Percentiles rank a stretch among this genome's conserved stretches.
Evolutionary conservation across 768 basidiomycete species (phyloP).

Genomic region (Hydnomerulius pinastri): DNA sequence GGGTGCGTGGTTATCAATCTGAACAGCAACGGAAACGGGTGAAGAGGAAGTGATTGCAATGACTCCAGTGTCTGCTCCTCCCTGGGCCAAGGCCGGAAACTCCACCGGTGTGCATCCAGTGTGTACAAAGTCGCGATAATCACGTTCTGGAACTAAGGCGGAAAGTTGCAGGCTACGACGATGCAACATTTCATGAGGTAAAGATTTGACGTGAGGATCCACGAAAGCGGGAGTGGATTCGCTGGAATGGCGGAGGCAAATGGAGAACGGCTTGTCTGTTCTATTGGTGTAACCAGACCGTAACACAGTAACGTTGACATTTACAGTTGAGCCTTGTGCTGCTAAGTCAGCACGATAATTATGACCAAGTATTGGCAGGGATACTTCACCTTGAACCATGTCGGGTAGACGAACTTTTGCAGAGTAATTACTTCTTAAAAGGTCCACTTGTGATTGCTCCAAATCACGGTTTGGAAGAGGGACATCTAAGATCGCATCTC

Average conservation of each 20-base stretch:
- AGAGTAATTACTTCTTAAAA: conserved; percentile 6
- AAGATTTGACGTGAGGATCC: neutral
- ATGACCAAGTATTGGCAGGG: no score
- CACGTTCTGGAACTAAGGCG: neutral
- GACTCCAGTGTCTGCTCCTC: neutral
- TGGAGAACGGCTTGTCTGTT: neutral
- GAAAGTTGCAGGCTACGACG: neutral
- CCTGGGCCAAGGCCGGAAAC: no score
- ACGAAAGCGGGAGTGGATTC: neutral
- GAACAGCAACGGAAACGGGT: neutral
- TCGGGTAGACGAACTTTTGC: neutral
- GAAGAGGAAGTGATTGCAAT: neutral
- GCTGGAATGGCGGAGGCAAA: neutral
- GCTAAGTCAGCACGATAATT: no score
- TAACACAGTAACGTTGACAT: neutral
- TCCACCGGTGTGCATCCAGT: no score
- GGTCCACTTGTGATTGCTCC: neutral
- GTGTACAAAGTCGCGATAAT: no score
- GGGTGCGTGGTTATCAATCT: neutral
- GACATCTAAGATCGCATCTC: neutral
- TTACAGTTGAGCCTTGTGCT: neutral
- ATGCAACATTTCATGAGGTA: neutral
- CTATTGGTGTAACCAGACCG: conserved; percentile 5
- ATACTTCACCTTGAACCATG: neutral
- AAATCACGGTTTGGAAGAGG: neutral